Base-by-base conservation (phyloP, 495 filamentous ascomycete species). In the Xylaria curta region DNA sequence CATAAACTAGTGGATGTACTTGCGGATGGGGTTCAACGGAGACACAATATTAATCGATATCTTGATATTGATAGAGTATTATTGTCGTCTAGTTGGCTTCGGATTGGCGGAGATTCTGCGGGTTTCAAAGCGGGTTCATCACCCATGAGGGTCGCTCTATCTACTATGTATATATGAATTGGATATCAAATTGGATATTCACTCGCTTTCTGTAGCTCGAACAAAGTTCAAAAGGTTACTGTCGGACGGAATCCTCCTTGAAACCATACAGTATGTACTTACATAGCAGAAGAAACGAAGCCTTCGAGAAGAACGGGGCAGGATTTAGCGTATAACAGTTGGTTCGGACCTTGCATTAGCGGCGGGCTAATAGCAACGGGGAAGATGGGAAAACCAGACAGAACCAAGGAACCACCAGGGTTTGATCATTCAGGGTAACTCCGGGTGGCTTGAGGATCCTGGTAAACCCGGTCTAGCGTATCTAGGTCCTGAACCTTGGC, bases 291-390 rank as follows among this genome's bases (percentile, higher is more conserved):
- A 38, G 19, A 54, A 42, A 33, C n/a, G 47, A 70, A 70, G 38
- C 21, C 60, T 70, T 70, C 68, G 68, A 70, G 68, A 70, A 70
- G 68, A 44, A 51, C 31, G 68, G 58, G 68, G 44, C 51, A 36
- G 44, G 26, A 42, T 63, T 40, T 67, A 56, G 65, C 47, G 65
- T 42, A 56, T 15, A 51, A 17, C 47, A 42, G 61, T 59, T 71
- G 58, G 69, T 71, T 65, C 59, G 69, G 69, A 71, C 69, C 69
- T 71, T 71, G 69, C 69, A 71, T 71, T 70, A 70, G 68, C 17
- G 46, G 44, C 19, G 44, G 60, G 62, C 69, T 69, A 69, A 47
- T 26, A 49, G 65, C 53, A 24, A 60, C 56, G 66, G 66, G 66
- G 66, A 69, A 69, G 66, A 59, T 54, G 51, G 66, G 66, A 59